phyloP scores from a whole-genome alignment of 441 rosid species.

The Bruguiera hainesii region DNA sequence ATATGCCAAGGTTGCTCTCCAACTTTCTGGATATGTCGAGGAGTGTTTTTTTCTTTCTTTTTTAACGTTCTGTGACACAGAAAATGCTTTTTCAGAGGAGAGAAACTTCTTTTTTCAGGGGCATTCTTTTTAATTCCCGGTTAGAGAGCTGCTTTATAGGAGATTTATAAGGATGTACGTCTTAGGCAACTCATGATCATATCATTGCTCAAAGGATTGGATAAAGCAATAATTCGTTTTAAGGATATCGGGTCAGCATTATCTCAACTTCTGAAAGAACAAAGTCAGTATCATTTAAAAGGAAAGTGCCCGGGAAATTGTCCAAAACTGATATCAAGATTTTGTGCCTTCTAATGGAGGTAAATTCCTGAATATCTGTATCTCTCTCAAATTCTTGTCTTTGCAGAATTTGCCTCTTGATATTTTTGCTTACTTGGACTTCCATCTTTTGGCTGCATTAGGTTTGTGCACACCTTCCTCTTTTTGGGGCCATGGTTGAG shows the following conservation, averaged over 20 bases:
- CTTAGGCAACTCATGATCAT: conserved; percentile 68
- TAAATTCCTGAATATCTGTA: no score
- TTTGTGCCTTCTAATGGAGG: no score
- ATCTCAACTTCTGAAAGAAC: conserved; percentile 63
- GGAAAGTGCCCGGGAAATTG: conserved; percentile 44
- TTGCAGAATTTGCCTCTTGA: no score
- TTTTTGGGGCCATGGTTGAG: conserved; percentile 35
- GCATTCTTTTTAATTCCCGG: conserved; percentile 6
- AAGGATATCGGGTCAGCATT: conserved; percentile 59
- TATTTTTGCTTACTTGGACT: neutral
- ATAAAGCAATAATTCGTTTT: conserved; percentile 44
- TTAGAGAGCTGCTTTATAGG: neutral
- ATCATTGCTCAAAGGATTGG: conserved; percentile 80
- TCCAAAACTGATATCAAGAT: conserved; percentile 61
- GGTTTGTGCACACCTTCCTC: conserved; percentile 46
- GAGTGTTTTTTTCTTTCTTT: conserved; percentile 34
- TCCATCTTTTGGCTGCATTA: conserved; percentile 8
- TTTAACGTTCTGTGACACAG: neutral
- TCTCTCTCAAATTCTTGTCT: no score
- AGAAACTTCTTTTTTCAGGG: conserved; percentile 1
- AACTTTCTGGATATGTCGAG: conserved; percentile 72
- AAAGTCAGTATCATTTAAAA: conserved; percentile 45
- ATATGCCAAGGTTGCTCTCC: conserved; percentile 45
- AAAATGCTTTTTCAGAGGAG: neutral
- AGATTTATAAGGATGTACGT: conserved; percentile 17